Base-by-base conservation (phyloP, 1,284 basidiomycete genomes). In the Rhodotorula sp. region DNA sequence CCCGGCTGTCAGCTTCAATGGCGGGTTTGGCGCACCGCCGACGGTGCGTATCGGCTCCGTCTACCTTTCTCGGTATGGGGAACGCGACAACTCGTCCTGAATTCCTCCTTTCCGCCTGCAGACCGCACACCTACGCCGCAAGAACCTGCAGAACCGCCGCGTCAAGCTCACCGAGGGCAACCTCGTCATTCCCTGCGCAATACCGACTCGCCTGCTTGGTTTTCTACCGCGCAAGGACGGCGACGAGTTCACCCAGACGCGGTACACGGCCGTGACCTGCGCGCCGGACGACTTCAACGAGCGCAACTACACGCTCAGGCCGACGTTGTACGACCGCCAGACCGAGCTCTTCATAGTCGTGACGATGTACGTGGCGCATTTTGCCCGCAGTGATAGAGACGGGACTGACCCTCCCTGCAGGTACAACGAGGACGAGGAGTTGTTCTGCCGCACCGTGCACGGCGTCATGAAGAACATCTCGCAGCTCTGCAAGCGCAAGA, bases 371-470 rank as follows among this genome's bases (percentile, higher is more conserved):
- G 60, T 37, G 19, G 2, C 1, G 1, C 46, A 7, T 8, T 17
- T 17, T 32, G 5, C 6, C 2, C n/a, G 0, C n/a, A 54, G 19
- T 13, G 3, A 7, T 3, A 13, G n/a, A 1, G 25, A n/a, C 22
- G 50, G 27, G 50, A 9, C 29, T 57, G 41, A 13, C 32, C 27
- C 8, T 27, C 19, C 39, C 3, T 46, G 27, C 56, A 65, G 64
- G 64, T 97, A 91, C 81, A 94, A 93, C 79, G 97, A 98, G 83
- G 90, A 98, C 80, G 96, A 98, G 78, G 84, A 92, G 36, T 84
- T 98, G 21, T 96, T 99, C 81, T 94, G 93, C 80, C 86, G 96
- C 59, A 99, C 97, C 2, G 82, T 99, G 77, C 93, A 97, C 81
- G 96, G 95, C 8, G 92, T 99, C 22, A 98, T 98, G 94, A 85